A percentile compares a stretch with the other conserved stretches of the same genome.
These are phyloP conservation scores for Miscanthus sacchariflorus DNA, from an alignment of 202 grass and related monocot species.

Conservation along the genomic window DNA sequence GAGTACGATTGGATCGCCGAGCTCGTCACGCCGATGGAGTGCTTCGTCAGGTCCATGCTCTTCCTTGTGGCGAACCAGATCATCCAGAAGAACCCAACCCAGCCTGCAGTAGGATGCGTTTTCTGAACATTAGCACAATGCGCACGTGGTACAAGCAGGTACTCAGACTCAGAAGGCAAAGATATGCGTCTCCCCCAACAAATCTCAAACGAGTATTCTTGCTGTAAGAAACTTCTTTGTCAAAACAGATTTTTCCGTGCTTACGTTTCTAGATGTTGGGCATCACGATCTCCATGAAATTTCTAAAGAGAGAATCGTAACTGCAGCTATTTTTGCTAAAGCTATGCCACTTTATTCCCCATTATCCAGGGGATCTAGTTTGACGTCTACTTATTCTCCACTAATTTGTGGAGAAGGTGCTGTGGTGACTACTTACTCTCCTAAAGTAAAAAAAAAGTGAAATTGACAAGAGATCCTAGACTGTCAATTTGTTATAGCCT, in stretches of 20 bases:
- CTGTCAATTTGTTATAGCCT: not conserved
- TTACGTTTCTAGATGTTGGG: constrained; percentile 2
- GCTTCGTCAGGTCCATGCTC: constrained; percentile 72
- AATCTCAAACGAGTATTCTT: constrained; percentile 1
- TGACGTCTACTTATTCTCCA: constrained; percentile 12
- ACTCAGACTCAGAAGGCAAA: not conserved
- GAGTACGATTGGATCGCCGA: constrained; percentile 73
- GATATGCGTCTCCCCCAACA: not conserved
- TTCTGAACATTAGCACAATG: constrained; percentile 1
- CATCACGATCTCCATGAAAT: constrained; percentile 32
- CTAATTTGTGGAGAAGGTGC: not conserved
- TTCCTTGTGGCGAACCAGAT: constrained; percentile 70
- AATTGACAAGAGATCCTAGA: not conserved
- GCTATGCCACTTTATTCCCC: constrained; percentile 41
- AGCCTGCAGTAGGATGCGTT: constrained; percentile 51
- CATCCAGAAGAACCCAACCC: constrained; percentile 83
- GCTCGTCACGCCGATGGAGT: constrained; percentile 60
- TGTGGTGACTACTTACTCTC: not conserved
- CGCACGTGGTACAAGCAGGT: not conserved
- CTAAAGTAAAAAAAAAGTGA: not conserved
- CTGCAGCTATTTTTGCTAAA: constrained; percentile 26
- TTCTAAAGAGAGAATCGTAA: not conserved
- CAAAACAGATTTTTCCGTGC: not conserved
- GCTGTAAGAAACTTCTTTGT: constrained; percentile 1
- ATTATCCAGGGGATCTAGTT: not conserved